These are phyloP conservation scores for Kwoniella botswanensis DNA, from an alignment of 768 basidiomycete genomes.

Conservation along the genomic window DNA sequence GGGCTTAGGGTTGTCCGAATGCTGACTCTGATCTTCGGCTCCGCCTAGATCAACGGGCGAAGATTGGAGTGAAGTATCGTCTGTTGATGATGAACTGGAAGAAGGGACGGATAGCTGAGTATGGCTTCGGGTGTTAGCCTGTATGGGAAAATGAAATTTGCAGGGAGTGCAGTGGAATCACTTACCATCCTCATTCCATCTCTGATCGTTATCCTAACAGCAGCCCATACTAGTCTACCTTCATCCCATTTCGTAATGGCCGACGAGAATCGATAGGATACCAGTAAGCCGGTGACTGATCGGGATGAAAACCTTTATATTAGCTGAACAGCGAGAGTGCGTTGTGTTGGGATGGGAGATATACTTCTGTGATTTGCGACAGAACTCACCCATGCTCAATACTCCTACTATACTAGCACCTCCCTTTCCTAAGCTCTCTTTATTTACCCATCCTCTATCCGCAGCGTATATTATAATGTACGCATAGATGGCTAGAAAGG, in stretches of 20 bases:
- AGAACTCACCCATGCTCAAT: slow-evolving; percentile 52
- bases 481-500: slow-evolving; percentile 42
- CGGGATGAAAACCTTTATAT: neutral
- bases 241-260: slow-evolving; percentile 55
- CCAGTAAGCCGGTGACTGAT: slow-evolving; percentile 52
- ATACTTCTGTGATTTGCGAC: neutral
- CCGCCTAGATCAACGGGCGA: slow-evolving; percentile 26
- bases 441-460: slow-evolving; percentile 36
- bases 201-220: slow-evolving; percentile 41
- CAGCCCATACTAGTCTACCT: slow-evolving; percentile 55
- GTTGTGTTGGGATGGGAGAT: neutral
- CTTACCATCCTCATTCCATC: slow-evolving; percentile 55
- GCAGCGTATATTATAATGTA: slow-evolving; percentile 35
- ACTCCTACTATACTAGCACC: slow-evolving; percentile 48
- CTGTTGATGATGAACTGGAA: slow-evolving; percentile 1
- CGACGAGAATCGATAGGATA: slow-evolving; percentile 52
- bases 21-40: neutral
- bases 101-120: slow-evolving; percentile 5
- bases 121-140: too few species aligned
- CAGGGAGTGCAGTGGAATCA: neutral
- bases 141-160: too few species aligned
- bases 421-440: slow-evolving; percentile 31
- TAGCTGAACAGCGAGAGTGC: neutral
- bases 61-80: slow-evolving; percentile 10
- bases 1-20: neutral